Evolutionary conservation across 108 stramenopile species (phyloP).

Genomic region (Schizochytrium sp.): DNA sequence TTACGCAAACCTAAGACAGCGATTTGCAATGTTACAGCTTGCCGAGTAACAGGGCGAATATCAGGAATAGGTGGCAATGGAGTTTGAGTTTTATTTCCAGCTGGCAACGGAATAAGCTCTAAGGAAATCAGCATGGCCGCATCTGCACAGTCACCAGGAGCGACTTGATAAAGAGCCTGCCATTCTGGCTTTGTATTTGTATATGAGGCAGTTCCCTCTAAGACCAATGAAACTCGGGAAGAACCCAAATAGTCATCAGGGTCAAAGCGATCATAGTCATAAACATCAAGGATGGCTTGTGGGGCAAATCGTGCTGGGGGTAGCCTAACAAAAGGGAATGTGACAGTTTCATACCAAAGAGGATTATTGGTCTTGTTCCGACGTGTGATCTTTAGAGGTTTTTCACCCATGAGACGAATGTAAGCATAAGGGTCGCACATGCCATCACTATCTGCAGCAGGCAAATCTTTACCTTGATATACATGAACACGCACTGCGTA

Average conservation of each 20-base stretch:
- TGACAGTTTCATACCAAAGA: constrained; percentile 73
- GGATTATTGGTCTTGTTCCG: constrained; percentile 68
- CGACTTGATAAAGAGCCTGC: constrained; percentile 65
- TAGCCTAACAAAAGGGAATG: constrained; percentile 62
- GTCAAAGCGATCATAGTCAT: constrained; percentile 67
- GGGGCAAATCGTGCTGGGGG: constrained; percentile 64
- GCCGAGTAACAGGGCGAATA: constrained; percentile 62
- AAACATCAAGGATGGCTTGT: constrained; percentile 70
- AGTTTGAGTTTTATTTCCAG: not conserved
- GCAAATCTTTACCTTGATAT: constrained; percentile 72
- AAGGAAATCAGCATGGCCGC: constrained; percentile 71
- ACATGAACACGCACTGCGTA: constrained; percentile 72
- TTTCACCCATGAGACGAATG: constrained; percentile 70
- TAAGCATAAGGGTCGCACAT: constrained; percentile 76
- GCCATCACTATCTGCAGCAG: constrained; percentile 77
- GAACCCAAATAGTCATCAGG: constrained; percentile 57
- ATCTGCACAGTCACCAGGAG: constrained; percentile 62
- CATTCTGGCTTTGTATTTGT: constrained; percentile 63
- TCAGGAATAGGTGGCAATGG: not conserved
- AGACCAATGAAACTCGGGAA: constrained; percentile 7
- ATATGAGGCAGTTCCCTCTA: not conserved
- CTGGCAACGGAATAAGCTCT: constrained; percentile 66
- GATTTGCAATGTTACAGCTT: constrained; percentile 65
- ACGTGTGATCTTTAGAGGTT: not conserved
- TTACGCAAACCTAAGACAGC: constrained; percentile 70